phyloP scores from a whole-genome alignment of 148 eudicot genomes.

The Vaccinium vitisidaea region DNA sequence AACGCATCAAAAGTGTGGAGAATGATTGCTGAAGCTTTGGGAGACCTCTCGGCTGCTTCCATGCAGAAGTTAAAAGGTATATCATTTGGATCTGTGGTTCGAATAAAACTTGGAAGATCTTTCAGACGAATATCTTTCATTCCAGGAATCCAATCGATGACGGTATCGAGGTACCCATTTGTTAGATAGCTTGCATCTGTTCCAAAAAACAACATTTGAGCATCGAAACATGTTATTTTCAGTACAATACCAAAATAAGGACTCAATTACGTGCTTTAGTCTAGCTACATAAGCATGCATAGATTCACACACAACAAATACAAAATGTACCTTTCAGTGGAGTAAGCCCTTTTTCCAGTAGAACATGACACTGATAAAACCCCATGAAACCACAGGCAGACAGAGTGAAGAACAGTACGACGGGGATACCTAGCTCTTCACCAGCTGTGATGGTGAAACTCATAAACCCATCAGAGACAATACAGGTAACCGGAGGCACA shows the following conservation, averaged over 20 bases:
- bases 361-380: constrained; percentile 17
- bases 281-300: background rate
- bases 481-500: constrained; percentile 19
- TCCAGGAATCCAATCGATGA: constrained; percentile 21
- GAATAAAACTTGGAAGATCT: constrained; percentile 13
- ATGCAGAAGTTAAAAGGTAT: background rate
- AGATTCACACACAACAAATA: background rate
- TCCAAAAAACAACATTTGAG: background rate
- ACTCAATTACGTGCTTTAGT: background rate
- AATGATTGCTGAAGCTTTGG: constrained; percentile 9
- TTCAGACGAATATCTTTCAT: constrained; percentile 16
- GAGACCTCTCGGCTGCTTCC: constrained; percentile 13
- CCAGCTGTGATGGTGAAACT: constrained; percentile 19
- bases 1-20: constrained; percentile 16
- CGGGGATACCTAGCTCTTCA: constrained; percentile 24
- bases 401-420: constrained; percentile 17
- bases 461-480: constrained; percentile 27
- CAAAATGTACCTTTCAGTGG: constrained; percentile 14
- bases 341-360: constrained; percentile 13
- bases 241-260: background rate
- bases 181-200: constrained; percentile 19
- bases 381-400: constrained; percentile 31
- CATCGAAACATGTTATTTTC: background rate
- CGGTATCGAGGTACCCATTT: constrained; percentile 10
- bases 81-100: background rate